Evolutionary conservation across 2,329 filamentous ascomycete genomes (phyloP), one percentile per base, ranked within the genome.

Genomic region (Microsporum canis): DNA sequence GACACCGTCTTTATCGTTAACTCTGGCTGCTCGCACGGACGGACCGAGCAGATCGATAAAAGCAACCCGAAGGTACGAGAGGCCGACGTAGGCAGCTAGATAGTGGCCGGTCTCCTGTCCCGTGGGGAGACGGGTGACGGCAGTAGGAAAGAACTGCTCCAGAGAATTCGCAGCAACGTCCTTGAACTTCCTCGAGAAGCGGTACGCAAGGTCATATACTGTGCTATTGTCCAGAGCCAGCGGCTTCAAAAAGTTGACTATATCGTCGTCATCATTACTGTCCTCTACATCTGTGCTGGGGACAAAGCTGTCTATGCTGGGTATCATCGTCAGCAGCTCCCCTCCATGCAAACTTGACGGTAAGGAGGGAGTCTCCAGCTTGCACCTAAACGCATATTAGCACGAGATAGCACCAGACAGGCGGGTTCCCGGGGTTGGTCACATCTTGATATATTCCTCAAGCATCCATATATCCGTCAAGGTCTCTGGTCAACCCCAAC

Each of bases 21-120:
- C 14, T 17, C 5, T 34, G 8, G 33, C 51, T 23, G 31, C 14
- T 2, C 31, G 29, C 5, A 34, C 51, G 7, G 29, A n/a, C 12
- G 57, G 14, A 6, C 73, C 74, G 6, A 76, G 64, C 1, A 81
- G 67, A 55, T 81, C 78, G 58, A 81, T 78, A 60, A 80, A 80
- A 5, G 77, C 78, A 4, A 80, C 77, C 61, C 79, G 73, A 31
- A 81, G 69, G 65, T 81, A 81, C 12, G 75, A 78, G 8, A 78
- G 72, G 34, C 79, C 79, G 41, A 81, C 75, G 68, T 81, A 80
- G 41, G 81, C 79, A 33, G 77, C 77, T 17, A 81, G 66, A 65
- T 80, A 81, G 39, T 73, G 76, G 10, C 79, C 79, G n/a, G 72
- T 77, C 67, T 81, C 79, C 61, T 73, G 72, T 3, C 79, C 79